Evolutionary conservation across 2,329 filamentous ascomycete species (phyloP).

Genomic region (Claviceps sorghi): DNA sequence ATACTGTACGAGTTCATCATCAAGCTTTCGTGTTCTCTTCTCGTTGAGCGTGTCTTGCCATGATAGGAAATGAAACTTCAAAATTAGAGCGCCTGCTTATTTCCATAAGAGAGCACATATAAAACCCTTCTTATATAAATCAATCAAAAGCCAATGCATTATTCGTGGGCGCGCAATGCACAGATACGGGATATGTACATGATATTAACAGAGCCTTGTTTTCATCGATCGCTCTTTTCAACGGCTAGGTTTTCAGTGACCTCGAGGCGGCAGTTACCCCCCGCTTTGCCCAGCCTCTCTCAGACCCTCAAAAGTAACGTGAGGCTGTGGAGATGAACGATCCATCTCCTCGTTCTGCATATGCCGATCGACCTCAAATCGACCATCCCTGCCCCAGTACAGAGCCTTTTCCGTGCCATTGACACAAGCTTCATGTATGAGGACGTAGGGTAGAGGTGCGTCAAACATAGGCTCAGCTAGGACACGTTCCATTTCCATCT

Average conservation of each 20-base stretch:
- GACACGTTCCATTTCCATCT: conserved; percentile 68
- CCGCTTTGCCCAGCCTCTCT: conserved; percentile 34
- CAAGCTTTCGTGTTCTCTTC: not conserved
- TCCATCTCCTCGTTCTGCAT: conserved; percentile 46
- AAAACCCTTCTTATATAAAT: not conserved
- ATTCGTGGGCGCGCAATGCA: too few relatives aligned
- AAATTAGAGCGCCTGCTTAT: not conserved
- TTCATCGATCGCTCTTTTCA: not conserved
- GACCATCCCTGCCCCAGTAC: conserved; percentile 56
- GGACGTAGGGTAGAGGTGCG: conserved; percentile 59
- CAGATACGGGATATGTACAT: not conserved
- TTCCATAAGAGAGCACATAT: not conserved
- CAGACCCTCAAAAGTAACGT: conserved; percentile 25
- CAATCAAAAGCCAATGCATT: too few relatives aligned
- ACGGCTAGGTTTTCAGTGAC: not conserved
- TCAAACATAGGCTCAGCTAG: conserved; percentile 72
- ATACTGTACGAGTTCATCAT: conserved; percentile 24
- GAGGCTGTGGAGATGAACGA: conserved; percentile 8
- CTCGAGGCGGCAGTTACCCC: conserved; percentile 12
- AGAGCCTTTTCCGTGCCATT: conserved; percentile 42
- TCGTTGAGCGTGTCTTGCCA: not conserved
- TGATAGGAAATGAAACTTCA: not conserved
- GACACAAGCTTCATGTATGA: conserved; percentile 58
- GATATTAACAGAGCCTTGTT: not conserved
- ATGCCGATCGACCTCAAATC: conserved; percentile 53